A percentile compares a stretch with the other conserved stretches of the same genome.
These are phyloP conservation scores for Candida buenavistaensis DNA, from an alignment of 1,139 yeast species.

Conservation along the genomic window DNA sequence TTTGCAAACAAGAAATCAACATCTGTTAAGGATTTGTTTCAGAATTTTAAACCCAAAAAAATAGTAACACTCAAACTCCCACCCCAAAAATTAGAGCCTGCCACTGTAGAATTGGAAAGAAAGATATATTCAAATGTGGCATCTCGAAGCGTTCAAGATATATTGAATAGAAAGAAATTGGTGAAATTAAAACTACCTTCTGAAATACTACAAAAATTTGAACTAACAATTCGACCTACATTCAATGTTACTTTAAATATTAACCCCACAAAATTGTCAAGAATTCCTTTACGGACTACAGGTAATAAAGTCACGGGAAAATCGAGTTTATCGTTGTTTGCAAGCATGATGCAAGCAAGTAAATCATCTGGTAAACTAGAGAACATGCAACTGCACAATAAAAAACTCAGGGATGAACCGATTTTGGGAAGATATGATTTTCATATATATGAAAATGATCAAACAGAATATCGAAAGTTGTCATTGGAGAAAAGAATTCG, in stretches of 20 bases:
- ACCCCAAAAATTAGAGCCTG: slow-evolving; percentile 2
- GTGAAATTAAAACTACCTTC: slow-evolving; percentile 7
- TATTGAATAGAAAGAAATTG: slow-evolving; percentile 10
- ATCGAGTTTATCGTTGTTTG: slow-evolving; percentile 20
- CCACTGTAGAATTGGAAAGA: too few species aligned
- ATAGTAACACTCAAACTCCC: slow-evolving; percentile 5
- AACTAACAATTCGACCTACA: too few species aligned
- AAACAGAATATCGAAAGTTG: not conserved
- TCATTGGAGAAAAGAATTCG: not conserved
- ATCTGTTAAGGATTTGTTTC: slow-evolving; percentile 24
- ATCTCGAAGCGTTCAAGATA: slow-evolving; percentile 1
- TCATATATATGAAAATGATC: slow-evolving; percentile 19
- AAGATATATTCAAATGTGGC: too few species aligned
- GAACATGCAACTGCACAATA: slow-evolving; percentile 10
- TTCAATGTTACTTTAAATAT: slow-evolving; percentile 26
- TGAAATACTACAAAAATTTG: slow-evolving; percentile 1
- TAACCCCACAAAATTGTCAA: slow-evolving; percentile 23
- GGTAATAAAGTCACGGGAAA: slow-evolving; percentile 18
- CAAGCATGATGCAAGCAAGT: slow-evolving; percentile 29
- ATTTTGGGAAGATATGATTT: slow-evolving; percentile 17
- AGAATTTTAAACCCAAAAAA: slow-evolving; percentile 10
- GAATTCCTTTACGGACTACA: slow-evolving; percentile 32
- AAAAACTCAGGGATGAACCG: slow-evolving; percentile 20
- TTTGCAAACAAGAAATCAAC: slow-evolving; percentile 19
- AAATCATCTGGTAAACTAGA: slow-evolving; percentile 23